Base-by-base conservation (phyloP, 179 eudicot genomes). In the Beta macrorhiza region DNA sequence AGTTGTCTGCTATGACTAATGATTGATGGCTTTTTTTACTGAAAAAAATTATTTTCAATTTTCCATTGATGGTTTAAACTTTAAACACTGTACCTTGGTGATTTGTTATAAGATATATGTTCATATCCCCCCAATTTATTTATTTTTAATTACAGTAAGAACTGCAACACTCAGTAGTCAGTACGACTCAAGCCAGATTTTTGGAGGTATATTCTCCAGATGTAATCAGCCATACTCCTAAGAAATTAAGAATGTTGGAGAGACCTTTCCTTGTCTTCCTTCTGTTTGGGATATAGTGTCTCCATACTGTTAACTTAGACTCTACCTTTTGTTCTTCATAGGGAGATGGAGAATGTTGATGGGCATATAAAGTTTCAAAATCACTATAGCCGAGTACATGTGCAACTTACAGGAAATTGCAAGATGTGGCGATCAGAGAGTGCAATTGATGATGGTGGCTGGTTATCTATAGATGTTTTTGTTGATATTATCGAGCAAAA, bases 381-480 rank as follows among this genome's bases (percentile, higher is more conserved):
- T 84, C 88, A 92, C 88, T 95, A 95, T 83, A 90, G 90, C 57
- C 92, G 93, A 58, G 90, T 93, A 64, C 91, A 95, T 70, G 99
- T 95, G 80, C 97, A 93, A 81, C 87, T 95, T 17, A 88, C 88
- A 89, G 99, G 99, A 62, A 90, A 80, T 80, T 95, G 99, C 85
- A 88, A 90, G 85, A 91, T 88, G 93, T 95, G 99, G 99, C 86
- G 93, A 86, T 92, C 97, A 15, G 93, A 83, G 68, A 80, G 74
- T 58, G 67, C 70, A 37, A 79, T 86, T 65, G 93, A 91, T 84
- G 97, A 92, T 82, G 99, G 99, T 87, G 98, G 99, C 83, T 91
- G 95, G 95, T 86, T 95, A 83, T 91, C 97, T 79, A 74, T 95
- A 20, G 97, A 93, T 90, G 98, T 95, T 82, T 95, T 92, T 88